A percentile compares a stretch with the other conserved stretches of the same genome.
phyloP scores from a whole-genome alignment of 2,329 filamentous ascomycete genomes.

The Talaromyces sp. region DNA sequence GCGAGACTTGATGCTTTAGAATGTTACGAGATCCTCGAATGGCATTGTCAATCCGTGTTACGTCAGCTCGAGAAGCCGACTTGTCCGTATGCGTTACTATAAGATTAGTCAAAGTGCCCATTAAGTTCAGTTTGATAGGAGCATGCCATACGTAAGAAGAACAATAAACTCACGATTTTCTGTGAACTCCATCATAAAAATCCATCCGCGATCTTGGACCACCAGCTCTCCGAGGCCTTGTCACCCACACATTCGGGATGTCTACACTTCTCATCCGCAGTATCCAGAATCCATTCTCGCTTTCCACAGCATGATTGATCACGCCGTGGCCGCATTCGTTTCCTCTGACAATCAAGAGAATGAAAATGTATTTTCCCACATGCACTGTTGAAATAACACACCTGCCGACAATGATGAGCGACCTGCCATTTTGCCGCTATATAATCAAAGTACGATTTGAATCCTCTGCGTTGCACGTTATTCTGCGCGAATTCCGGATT shows the following conservation, averaged over 20 bases:
- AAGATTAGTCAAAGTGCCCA: neutral
- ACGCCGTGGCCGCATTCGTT: neutral
- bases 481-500: neutral
- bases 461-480: neutral
- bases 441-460: constrained; percentile 8
- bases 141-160: neutral
- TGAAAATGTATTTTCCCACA: constrained; percentile 10
- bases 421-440: constrained; percentile 7
- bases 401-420: constrained; percentile 8
- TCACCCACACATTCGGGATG: constrained; percentile 7
- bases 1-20: neutral
- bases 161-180: neutral
- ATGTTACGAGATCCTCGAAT: neutral
- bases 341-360: constrained; percentile 8
- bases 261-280: constrained; percentile 6
- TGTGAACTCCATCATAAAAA: neutral
- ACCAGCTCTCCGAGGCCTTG: neutral
- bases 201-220: neutral
- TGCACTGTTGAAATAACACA: constrained; percentile 2
- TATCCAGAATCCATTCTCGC: constrained; percentile 12
- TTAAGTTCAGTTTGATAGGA: too few species aligned
- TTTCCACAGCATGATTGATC: constrained; percentile 12
- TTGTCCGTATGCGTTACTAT: neutral
- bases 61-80: neutral
- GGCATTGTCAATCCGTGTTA: neutral